Conservation (phyloP, 345 rosid species). For the Citrus unshiu region DNA sequence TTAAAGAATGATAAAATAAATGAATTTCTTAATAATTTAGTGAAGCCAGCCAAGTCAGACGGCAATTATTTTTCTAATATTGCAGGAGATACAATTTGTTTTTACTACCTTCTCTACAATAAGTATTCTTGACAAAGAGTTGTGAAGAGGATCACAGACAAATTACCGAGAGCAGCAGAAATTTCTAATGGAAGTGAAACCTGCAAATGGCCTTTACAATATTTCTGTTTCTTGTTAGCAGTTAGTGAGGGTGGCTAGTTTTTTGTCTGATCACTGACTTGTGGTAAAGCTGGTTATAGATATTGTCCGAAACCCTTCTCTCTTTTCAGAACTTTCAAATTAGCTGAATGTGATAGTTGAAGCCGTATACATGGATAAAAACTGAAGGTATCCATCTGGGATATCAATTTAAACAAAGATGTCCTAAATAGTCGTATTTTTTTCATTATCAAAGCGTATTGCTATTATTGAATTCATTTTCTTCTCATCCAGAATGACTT, state of each 20-base stretch:
- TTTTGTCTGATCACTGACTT: not conserved
- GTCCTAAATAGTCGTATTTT: not conserved
- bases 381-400: not conserved
- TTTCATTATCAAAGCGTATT: not conserved
- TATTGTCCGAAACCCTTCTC: not conserved
- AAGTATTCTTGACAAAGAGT: not conserved
- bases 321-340: not conserved
- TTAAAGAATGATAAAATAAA: not conserved
- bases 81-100: not conserved
- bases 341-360: not conserved
- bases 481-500: not conserved
- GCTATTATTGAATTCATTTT: not conserved
- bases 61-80: not conserved
- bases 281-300: not conserved
- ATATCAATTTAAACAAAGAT: not conserved
- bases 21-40: not conserved
- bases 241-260: not conserved
- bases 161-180: not conserved
- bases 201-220: not conserved
- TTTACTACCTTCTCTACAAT: not conserved
- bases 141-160: not conserved
- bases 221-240: not conserved
- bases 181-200: not conserved
- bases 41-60: not conserved
- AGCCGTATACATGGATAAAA: not conserved